phyloP scores from a whole-genome alignment of 257 asterid species.

The Solanum sejunctum region DNA sequence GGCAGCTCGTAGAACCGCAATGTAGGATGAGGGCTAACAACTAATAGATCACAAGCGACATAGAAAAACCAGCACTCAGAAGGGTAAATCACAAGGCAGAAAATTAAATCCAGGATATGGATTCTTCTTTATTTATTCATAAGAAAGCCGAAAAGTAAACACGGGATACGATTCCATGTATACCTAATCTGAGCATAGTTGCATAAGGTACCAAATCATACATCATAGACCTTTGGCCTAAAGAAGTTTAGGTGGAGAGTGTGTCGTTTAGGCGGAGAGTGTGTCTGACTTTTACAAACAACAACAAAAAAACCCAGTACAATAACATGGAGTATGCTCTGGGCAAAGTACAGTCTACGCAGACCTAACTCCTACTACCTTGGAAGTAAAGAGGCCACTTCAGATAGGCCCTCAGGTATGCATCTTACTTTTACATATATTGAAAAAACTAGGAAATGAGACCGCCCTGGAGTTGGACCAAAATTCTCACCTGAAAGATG shows the following conservation, averaged over 20 bases:
- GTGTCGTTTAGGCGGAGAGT: background rate
- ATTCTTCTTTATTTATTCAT: background rate
- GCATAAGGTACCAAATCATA: background rate
- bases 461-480: background rate
- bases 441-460: background rate
- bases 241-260: background rate
- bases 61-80: background rate
- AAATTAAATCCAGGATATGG: background rate
- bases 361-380: background rate
- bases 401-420: background rate
- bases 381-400: background rate
- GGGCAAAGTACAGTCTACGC: background rate
- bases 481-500: background rate
- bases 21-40: background rate
- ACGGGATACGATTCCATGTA: background rate
- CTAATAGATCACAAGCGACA: background rate
- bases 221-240: background rate
- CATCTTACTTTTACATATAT: background rate
- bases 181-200: background rate
- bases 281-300: background rate
- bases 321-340: background rate
- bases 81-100: background rate
- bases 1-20: background rate
- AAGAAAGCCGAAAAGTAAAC: background rate
- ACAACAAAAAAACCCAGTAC: background rate